Evolutionary conservation across 257 asterid genomes (phyloP).

Genomic region (Echium plantagineum): DNA sequence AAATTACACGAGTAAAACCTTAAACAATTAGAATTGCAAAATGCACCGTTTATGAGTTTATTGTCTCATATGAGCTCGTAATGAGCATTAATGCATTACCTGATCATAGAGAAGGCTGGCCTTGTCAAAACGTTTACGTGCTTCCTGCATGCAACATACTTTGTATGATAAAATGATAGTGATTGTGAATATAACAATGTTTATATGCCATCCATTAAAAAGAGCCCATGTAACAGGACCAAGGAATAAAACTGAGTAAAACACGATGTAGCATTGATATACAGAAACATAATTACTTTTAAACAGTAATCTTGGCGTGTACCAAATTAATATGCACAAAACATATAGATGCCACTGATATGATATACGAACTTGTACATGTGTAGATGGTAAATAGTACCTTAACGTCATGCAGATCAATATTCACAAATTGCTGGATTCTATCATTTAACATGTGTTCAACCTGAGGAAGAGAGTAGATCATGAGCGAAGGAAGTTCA

Average conservation of each 20-base stretch:
- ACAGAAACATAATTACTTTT: not conserved
- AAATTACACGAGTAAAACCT: not conserved
- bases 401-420: conserved; percentile 94
- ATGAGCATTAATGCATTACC: conserved; percentile 40
- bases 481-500: not conserved
- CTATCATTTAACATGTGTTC: conserved; percentile 91
- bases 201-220: conserved; percentile 1
- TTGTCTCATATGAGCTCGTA: not conserved
- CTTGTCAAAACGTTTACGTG: conserved; percentile 93
- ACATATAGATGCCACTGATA: not conserved
- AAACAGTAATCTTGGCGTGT: not conserved
- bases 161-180: conserved; percentile 17
- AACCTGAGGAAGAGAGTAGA: conserved; percentile 43
- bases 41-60: not conserved
- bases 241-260: not conserved
- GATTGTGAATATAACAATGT: conserved; percentile 3
- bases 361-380: not conserved
- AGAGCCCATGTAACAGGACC: not conserved
- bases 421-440: conserved; percentile 81
- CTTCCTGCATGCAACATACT: conserved; percentile 61
- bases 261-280: not conserved
- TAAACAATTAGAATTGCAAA: not conserved
- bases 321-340: not conserved
- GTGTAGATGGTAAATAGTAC: conserved; percentile 25
- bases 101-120: conserved; percentile 96